A percentile compares a stretch with the other conserved stretches of the same genome.
phyloP scores from a whole-genome alignment of 2,329 filamentous ascomycete species.

The Curvularia lunata region DNA sequence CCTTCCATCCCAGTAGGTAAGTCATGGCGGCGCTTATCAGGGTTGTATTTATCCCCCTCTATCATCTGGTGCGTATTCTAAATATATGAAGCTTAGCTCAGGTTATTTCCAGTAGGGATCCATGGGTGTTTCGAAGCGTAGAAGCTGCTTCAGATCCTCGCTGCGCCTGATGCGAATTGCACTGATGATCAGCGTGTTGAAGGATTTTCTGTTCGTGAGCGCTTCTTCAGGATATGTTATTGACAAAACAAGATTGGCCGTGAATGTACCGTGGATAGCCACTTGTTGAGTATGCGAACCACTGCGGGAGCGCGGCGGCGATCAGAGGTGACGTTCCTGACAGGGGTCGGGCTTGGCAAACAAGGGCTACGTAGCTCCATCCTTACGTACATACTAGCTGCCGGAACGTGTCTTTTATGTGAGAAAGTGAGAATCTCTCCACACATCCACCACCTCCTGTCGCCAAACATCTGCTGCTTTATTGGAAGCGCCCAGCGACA shows the following conservation, averaged over 20 bases:
- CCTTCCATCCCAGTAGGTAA: constrained; percentile 45
- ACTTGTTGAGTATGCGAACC: constrained; percentile 5
- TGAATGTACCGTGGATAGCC: not conserved
- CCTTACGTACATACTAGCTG: constrained; percentile 32
- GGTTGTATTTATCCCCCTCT: not conserved
- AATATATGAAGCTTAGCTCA: not conserved
- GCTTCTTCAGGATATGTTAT: not conserved
- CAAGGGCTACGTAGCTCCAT: constrained; percentile 39
- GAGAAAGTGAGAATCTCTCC: constrained; percentile 17
- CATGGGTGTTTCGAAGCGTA: not conserved
- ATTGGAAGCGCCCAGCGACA: constrained; percentile 25
- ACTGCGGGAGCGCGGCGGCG: constrained; percentile 14
- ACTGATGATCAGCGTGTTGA: not conserved
- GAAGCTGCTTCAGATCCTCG: not conserved
- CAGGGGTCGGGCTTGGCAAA: constrained; percentile 37
- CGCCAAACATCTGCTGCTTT: constrained; percentile 23
- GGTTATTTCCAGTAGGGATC: not conserved
- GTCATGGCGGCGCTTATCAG: constrained; percentile 24
- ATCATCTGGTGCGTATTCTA: not conserved
- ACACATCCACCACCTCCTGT: constrained; percentile 22
- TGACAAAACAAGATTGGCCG: not conserved
- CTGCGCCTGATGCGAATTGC: not conserved
- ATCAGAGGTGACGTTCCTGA: constrained; percentile 27
- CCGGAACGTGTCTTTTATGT: constrained; percentile 48
- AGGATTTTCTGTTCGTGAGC: not conserved